Evolutionary conservation across 1,284 basidiomycete genomes (phyloP), one percentile per base, ranked within the genome.

Genomic region (Leucoagaricus sp.): DNA sequence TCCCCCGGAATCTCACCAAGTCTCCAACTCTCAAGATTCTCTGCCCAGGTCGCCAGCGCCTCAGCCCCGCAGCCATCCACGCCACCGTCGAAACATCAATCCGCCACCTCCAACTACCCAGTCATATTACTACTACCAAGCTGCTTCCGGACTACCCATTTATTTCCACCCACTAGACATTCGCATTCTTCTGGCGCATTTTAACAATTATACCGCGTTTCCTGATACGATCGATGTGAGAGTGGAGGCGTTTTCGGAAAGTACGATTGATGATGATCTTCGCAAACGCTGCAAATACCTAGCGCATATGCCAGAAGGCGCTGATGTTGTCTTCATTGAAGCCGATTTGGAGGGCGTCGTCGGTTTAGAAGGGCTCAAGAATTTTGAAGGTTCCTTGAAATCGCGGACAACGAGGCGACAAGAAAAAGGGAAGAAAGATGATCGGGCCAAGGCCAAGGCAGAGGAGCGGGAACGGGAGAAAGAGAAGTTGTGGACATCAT

Each of bases 131-230:
- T 99, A 93, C 72, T 99, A 98, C 72, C 97, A 99, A 72, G 92
- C 94, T 10, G 87, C 93, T 0, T 93, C 93, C 2, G 97, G 96
- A 15, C 82, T 93, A 59, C 91, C 93, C 17, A 83, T 98, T 64
- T 99, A 92, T 76, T 83, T 99, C 13, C 94, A 97, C 67, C 96
- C 96, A 1, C 82, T 99, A 38, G 96, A 99, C 70, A 97, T 96
- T 73, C 91, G 90, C 72, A 94, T 98, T 57, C 81, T 99, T 13
- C 79, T 95, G 15, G 83, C 93, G 10, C 89, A 96, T 69, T 98
- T 89, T 73, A 67, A 85, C 63, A 83, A 82, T 57, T 98, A 98
- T 64, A 74, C 87, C 1, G 81, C 86, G 1, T 96, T 99, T 71
- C 96, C 97, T 0, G 85, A 92, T 61, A 79, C 79, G 13, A 89